These are phyloP conservation scores for Amylocystis lapponica DNA, from an alignment of 768 basidiomycete species.

Conservation along the genomic window DNA sequence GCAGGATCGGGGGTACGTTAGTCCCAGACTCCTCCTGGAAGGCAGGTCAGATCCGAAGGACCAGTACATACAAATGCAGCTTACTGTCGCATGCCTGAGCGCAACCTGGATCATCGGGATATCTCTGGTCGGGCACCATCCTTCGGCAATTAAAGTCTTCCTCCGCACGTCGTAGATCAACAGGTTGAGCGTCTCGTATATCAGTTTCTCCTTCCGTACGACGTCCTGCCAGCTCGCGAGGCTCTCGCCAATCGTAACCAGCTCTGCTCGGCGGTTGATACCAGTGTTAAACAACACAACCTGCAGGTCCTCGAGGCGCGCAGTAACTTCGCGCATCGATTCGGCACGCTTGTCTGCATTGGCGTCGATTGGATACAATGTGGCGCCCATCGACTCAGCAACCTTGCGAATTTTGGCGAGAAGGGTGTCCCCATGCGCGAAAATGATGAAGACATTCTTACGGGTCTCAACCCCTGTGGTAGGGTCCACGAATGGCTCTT, in stretches of 20 bases:
- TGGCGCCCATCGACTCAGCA: conserved; percentile 98
- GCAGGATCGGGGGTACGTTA: conserved; percentile 84
- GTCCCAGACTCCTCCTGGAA: conserved; percentile 83
- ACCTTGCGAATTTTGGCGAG: conserved; percentile 97
- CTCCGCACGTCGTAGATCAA: conserved; percentile 92
- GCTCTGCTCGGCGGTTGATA: conserved; percentile 72
- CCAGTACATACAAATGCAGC: conserved; percentile 9
- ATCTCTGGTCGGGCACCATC: conserved; percentile 95
- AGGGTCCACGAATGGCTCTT: conserved; percentile 88
- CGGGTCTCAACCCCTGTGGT: conserved; percentile 75
- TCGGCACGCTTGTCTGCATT: conserved; percentile 91
- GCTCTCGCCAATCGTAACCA: conserved; percentile 79
- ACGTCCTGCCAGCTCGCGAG: conserved; percentile 91
- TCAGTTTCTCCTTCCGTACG: conserved; percentile 90
- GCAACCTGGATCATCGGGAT: conserved; percentile 82
- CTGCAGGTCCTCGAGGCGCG: conserved; percentile 87
- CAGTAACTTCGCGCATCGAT: conserved; percentile 82
- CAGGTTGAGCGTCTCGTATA: conserved; percentile 92
- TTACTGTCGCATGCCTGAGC: conserved; percentile 79
- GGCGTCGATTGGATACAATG: conserved; percentile 92
- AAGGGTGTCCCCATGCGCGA: conserved; percentile 90
- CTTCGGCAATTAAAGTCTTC: conserved; percentile 95
- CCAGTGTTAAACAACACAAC: conserved; percentile 88
- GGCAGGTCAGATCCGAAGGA: conserved; percentile 2
- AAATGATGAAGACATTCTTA: conserved; percentile 99